phyloP scores from a whole-genome alignment of 148 eudicot species.

The Rhododendron ovatum region DNA sequence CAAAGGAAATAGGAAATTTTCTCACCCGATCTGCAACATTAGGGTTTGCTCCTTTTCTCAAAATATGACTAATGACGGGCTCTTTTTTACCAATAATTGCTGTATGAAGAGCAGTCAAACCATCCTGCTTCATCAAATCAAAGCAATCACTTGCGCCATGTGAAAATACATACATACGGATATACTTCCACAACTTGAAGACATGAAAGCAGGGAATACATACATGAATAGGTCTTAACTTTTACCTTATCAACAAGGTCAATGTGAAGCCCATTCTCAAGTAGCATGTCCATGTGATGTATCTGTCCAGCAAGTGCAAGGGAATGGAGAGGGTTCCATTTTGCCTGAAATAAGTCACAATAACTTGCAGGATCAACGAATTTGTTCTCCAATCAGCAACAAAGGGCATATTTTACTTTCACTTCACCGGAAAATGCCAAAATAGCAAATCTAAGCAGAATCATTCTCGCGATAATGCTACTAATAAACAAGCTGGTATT shows the following conservation, averaged over 20 bases:
- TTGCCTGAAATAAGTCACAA: conserved; percentile 41
- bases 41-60: conserved; percentile 90
- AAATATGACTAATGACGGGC: conserved; percentile 86
- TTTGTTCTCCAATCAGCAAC: not conserved
- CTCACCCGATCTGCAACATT: conserved; percentile 67
- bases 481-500: not conserved
- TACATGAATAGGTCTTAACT: not conserved
- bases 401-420: not conserved
- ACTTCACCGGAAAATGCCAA: not conserved
- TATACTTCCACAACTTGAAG: not conserved
- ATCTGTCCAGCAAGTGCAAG: conserved; percentile 89
- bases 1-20: not conserved
- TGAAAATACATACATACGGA: not conserved
- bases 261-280: conserved; percentile 55
- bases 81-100: conserved; percentile 87
- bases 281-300: conserved; percentile 63
- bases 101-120: conserved; percentile 76
- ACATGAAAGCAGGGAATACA: not conserved
- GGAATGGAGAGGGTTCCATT: conserved; percentile 82
- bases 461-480: not conserved
- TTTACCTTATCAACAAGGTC: conserved; percentile 68
- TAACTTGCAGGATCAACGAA: not conserved
- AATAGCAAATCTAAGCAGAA: not conserved
- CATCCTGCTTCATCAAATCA: conserved; percentile 48
- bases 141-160: conserved; percentile 9